Percentiles rank a stretch among this genome's conserved stretches.
These are phyloP conservation scores for Pinus tabuliformis DNA, from an alignment of 75 land plant genomes.

Conservation along the genomic window DNA sequence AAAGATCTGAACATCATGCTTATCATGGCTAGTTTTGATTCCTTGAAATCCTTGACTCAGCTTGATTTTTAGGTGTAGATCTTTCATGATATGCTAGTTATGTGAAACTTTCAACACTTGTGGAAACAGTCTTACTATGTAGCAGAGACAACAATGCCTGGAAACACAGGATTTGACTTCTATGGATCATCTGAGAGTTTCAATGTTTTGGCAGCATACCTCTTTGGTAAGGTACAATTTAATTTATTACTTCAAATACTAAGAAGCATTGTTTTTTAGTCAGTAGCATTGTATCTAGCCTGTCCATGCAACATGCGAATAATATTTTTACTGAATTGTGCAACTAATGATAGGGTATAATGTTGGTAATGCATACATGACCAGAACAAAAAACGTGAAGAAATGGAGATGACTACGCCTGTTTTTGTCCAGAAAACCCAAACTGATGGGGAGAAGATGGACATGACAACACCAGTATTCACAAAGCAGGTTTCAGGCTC, in stretches of 20 bases:
- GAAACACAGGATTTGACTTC: constrained; percentile 84
- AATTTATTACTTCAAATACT: background rate
- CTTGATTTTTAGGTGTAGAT: background rate
- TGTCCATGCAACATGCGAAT: background rate
- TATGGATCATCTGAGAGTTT: constrained; percentile 82
- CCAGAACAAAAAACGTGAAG: constrained; percentile 56
- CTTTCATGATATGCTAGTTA: background rate
- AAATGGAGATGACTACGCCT: constrained; percentile 97
- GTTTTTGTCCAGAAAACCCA: constrained; percentile 44
- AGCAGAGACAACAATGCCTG: constrained; percentile 91
- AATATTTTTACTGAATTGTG: background rate
- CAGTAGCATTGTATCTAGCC: background rate
- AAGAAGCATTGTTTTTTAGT: background rate
- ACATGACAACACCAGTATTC: constrained; percentile 96
- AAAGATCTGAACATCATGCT: background rate
- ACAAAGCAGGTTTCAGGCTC: constrained; percentile 46
- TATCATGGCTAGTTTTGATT: background rate
- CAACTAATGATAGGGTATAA: background rate
- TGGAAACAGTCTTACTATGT: constrained; percentile 72
- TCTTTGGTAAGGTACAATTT: constrained; percentile 88
- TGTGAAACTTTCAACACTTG: background rate
- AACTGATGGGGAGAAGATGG: constrained; percentile 82
- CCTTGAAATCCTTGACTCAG: background rate
- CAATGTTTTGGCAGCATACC: constrained; percentile 81
- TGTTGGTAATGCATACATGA: background rate